Conservation (phyloP, 371 early-diverging fungal species). For the Mucor plumbeus region DNA sequence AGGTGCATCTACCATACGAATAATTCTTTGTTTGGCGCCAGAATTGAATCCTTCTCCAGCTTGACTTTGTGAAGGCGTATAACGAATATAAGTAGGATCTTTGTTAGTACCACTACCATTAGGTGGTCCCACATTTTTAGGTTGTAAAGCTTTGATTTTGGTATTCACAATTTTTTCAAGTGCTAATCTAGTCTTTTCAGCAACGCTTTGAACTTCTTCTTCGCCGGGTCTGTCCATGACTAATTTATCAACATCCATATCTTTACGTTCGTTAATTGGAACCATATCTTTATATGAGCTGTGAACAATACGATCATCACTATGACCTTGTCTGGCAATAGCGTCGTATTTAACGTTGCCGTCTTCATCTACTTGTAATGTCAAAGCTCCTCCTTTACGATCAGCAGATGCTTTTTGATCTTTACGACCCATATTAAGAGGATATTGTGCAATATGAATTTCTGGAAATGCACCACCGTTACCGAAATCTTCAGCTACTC, state of each 20-base stretch:
- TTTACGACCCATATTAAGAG: slow-evolving; percentile 91
- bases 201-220: slow-evolving; percentile 79
- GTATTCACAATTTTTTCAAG: slow-evolving; percentile 88
- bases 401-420: slow-evolving; percentile 47
- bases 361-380: slow-evolving; percentile 87
- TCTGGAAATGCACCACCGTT: slow-evolving; percentile 98
- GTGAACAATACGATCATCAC: slow-evolving; percentile 78
- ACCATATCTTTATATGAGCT: slow-evolving; percentile 82
- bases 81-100: slow-evolving; percentile 86
- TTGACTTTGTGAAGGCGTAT: slow-evolving; percentile 81
- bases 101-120: slow-evolving; percentile 57
- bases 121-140: slow-evolving; percentile 60
- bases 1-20: slow-evolving; percentile 94
- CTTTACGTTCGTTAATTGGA: slow-evolving; percentile 77
- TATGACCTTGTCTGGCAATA: slow-evolving; percentile 80
- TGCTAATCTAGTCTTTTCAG: slow-evolving; percentile 88
- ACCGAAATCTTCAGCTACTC: slow-evolving; percentile 87
- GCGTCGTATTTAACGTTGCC: slow-evolving; percentile 94
- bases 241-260: slow-evolving; percentile 71
- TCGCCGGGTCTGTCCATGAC: slow-evolving; percentile 79
- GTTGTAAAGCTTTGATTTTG: slow-evolving; percentile 74
- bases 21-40: slow-evolving; percentile 81
- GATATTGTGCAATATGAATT: slow-evolving; percentile 89
- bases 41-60: slow-evolving; percentile 66
- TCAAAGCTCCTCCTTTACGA: slow-evolving; percentile 73